phyloP scores from a whole-genome alignment of 2,329 filamentous ascomycete species.

The Calonectria hongkongensis region DNA sequence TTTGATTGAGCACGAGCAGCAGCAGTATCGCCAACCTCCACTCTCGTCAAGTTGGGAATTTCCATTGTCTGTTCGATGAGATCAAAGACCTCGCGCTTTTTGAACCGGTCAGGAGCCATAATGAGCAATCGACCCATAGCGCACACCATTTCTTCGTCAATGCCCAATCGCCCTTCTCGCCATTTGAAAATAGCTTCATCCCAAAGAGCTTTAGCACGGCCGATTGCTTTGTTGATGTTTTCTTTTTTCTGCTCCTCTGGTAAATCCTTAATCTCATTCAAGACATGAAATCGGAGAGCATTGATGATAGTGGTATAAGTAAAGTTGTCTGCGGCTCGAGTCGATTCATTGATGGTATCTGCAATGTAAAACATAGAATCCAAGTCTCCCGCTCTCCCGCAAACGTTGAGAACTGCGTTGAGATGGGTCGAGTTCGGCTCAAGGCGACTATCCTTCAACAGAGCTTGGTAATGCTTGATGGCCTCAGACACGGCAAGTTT shows the following conservation, averaged over 20 bases:
- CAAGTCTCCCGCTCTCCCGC: constrained; percentile 82
- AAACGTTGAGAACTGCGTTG: constrained; percentile 91
- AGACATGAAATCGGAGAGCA: constrained; percentile 73
- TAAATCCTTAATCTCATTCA: constrained; percentile 53
- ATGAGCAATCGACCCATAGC: constrained; percentile 89
- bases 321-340: constrained; percentile 76
- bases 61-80: constrained; percentile 89
- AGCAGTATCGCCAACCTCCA: constrained; percentile 32
- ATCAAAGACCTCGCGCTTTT: constrained; percentile 83
- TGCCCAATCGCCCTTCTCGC: constrained; percentile 79
- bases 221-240: constrained; percentile 69
- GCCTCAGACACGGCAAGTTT: constrained; percentile 80
- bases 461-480: constrained; percentile 84
- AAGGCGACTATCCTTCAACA: constrained; percentile 78
- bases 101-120: constrained; percentile 73
- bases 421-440: constrained; percentile 87
- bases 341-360: constrained; percentile 79
- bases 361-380: constrained; percentile 88
- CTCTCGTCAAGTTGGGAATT: constrained; percentile 74
- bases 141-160: constrained; percentile 88
- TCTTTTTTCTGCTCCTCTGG: constrained; percentile 57
- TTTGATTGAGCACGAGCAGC: constrained; percentile 34
- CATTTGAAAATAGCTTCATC: constrained; percentile 85
- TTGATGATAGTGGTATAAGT: constrained; percentile 92
- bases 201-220: constrained; percentile 86